Base-by-base conservation (phyloP, 2,329 filamentous ascomycete species). In the Scedosporium aurantiacum region DNA sequence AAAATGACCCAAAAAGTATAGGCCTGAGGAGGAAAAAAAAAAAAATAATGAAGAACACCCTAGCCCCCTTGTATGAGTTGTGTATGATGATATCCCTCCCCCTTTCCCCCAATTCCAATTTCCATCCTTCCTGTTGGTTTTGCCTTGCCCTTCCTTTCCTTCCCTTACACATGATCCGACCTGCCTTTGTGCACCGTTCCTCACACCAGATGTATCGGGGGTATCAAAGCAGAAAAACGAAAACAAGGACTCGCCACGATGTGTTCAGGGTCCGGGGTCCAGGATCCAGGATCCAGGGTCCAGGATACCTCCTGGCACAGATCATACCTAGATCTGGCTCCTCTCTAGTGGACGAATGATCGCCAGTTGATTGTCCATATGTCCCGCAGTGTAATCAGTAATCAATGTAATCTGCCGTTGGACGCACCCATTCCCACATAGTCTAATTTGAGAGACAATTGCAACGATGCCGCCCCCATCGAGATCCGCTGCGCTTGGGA, bases 61-160 rank as follows among this genome's bases (percentile, higher is more conserved):
- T 37, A 6, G 25, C 16, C 54, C 12, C 21, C 58, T 28, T 60
- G 58, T 60, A 60, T 60, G 25, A 60, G 43, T 47, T 60, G 57
- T 60, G 57, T 60, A 52, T 60, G 41, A 40, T 25, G 23, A 21
- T 45, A 21, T 18, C 57, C 57, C 40, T 14, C 23, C 12, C 43
- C 41, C 43, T 4, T 45, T 12, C 43, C 43, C 18, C 40, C 5
- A 10, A 16, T 27, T 32, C 14, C 55, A 14, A 6, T 58, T 25
- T 16, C 57, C 57, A n/a, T 37, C 57, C 16, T 58, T 37, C 27
- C 21, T n/a, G 32, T 32, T 25, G 4, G 50, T n/a, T 5, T 27
- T 21, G 14, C 23, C 16, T 5, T 27, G 3, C 21, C 23, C 5
- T 27, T 5, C 23, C 16, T 32, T 40, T 21, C 21, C 27, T 18